Conservation (phyloP, 345 rosid species). For the Nephelium lappaceum region DNA sequence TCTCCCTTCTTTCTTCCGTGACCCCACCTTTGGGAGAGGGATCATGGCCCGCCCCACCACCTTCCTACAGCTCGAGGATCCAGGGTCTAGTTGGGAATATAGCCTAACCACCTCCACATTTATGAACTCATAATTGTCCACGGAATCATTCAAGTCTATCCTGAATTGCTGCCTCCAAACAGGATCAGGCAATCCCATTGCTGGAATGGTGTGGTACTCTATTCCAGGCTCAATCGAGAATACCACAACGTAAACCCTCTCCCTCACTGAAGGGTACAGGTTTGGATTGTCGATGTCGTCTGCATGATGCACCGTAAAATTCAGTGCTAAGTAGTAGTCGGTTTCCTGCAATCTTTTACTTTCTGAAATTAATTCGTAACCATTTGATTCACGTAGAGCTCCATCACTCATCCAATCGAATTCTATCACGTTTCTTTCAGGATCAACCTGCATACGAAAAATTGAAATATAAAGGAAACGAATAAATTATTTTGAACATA, state of each 20-base stretch:
- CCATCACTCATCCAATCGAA: too few species aligned
- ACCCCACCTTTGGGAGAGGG: not conserved
- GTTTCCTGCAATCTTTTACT: too few species aligned
- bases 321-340: not conserved
- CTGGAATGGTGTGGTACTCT: not conserved
- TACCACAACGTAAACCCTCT: not conserved
- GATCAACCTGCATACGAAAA: too few species aligned
- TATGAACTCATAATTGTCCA: not conserved
- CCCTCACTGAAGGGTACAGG: not conserved
- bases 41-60: constrained; percentile 20
- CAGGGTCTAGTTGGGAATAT: not conserved
- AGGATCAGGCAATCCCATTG: not conserved
- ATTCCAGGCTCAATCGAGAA: constrained; percentile 14
- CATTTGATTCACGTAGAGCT: too few species aligned
- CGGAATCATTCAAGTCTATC: not conserved
- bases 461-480: too few species aligned
- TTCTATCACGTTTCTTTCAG: too few species aligned
- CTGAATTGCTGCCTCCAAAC: constrained; percentile 5
- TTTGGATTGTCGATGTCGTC: constrained; percentile 12
- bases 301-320: not conserved
- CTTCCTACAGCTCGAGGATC: constrained; percentile 9
- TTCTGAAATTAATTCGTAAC: too few species aligned
- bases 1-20: not conserved
- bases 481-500: too few species aligned
- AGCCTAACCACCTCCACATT: constrained; percentile 19